A percentile compares a stretch with the other conserved stretches of the same genome.
Conservation (phyloP, 2,329 filamentous ascomycete genomes). For the Alternaria triticimaculans region DNA sequence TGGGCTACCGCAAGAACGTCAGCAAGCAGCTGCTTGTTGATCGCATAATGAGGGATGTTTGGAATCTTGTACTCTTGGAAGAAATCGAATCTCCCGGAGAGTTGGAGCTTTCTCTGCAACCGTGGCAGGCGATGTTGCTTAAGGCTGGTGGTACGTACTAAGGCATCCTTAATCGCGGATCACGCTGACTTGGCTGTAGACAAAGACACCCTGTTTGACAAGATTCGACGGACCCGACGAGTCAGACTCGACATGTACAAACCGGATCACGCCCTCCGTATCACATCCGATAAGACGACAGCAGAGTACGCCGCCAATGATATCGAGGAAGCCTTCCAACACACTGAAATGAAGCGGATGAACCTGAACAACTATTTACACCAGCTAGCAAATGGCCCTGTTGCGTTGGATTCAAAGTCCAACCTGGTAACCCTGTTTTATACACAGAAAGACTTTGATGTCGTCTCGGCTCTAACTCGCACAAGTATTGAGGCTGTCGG, state of each 20-base stretch:
- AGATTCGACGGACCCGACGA: conserved; percentile 34
- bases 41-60: conserved; percentile 42
- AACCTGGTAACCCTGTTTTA: conserved; percentile 18
- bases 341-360: conserved; percentile 23
- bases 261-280: conserved; percentile 38
- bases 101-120: conserved; percentile 42
- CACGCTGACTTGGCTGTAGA: conserved; percentile 20
- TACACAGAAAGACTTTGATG: conserved; percentile 21
- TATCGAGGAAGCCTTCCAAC: conserved; percentile 33
- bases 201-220: conserved; percentile 30
- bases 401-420: conserved; percentile 2
- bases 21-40: conserved; percentile 43
- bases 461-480: conserved; percentile 30
- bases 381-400: conserved; percentile 13
- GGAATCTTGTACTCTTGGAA: conserved; percentile 43
- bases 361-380: conserved; percentile 30
- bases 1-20: conserved; percentile 16
- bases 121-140: conserved; percentile 44
- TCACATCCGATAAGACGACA: conserved; percentile 46
- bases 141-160: conserved; percentile 29
- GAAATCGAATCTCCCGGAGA: conserved; percentile 46
- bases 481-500: conserved; percentile 26
- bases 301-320: conserved; percentile 47
- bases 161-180: neutral
- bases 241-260: conserved; percentile 40